These are phyloP conservation scores for Eucalyptus erythrocorys DNA, from an alignment of 345 rosid species.

Conservation along the genomic window DNA sequence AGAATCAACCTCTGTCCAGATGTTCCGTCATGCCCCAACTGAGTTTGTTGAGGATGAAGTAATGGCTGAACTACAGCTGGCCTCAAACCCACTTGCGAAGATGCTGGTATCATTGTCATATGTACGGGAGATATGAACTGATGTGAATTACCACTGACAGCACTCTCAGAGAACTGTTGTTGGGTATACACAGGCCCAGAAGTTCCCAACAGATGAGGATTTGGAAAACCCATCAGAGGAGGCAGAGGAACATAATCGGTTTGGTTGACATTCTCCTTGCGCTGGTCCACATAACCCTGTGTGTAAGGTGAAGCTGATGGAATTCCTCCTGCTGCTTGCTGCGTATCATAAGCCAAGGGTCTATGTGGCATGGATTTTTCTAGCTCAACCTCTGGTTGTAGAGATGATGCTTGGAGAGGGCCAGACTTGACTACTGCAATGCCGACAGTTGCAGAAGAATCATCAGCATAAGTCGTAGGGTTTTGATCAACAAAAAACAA, in stretches of 20 bases:
- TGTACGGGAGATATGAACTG: conserved; percentile 36
- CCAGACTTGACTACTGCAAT: conserved; percentile 17
- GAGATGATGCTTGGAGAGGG: conserved; percentile 18
- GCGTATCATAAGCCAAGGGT: conserved; percentile 26
- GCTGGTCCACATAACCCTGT: conserved; percentile 29
- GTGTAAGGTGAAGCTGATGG: conserved; percentile 7
- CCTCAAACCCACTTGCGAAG: conserved; percentile 33
- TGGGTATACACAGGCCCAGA: conserved; percentile 18
- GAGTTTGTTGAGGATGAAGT: conserved; percentile 27
- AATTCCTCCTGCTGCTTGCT: conserved; percentile 11
- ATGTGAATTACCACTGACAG: conserved; percentile 10
- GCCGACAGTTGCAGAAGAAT: conserved; percentile 19
- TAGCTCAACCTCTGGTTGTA: conserved; percentile 26
- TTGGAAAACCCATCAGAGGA: conserved; percentile 33
- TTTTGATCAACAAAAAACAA: conserved; percentile 9
- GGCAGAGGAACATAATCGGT: conserved; percentile 19
- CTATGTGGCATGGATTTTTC: conserved; percentile 26
- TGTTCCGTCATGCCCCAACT: conserved; percentile 23
- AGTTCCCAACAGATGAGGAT: conserved; percentile 17
- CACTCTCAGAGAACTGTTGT: conserved; percentile 19
- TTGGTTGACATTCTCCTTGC: conserved; percentile 15
- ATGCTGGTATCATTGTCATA: conserved; percentile 22
- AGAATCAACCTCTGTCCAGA: conserved; percentile 27
- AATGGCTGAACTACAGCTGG: conserved; percentile 30
- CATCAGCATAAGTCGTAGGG: conserved; percentile 18